These are phyloP conservation scores for Cicer cuneatum DNA, from an alignment of 306 rosid species.

Conservation along the genomic window DNA sequence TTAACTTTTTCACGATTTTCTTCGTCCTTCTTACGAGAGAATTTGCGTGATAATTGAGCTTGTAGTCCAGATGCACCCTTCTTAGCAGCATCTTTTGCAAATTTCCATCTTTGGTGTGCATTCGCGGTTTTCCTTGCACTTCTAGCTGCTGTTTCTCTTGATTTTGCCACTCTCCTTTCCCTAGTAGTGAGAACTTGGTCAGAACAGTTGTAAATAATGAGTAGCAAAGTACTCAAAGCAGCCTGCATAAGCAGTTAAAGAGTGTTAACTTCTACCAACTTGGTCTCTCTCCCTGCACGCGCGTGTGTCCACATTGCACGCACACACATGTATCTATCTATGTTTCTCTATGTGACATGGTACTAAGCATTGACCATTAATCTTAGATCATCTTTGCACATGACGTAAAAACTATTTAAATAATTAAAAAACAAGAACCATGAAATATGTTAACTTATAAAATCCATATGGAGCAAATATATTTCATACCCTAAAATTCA, in stretches of 20 bases:
- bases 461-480: conserved; percentile 16
- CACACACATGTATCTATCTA: background rate
- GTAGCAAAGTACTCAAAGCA: conserved; percentile 85
- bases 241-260: conserved; percentile 78
- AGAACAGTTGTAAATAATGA: conserved; percentile 93
- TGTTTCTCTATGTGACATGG: conserved; percentile 6
- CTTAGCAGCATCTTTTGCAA: conserved; percentile 83
- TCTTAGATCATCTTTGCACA: conserved; percentile 17
- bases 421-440: conserved; percentile 17
- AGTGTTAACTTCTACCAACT: conserved; percentile 49
- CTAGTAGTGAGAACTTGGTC: conserved; percentile 91
- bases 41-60: conserved; percentile 75
- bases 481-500: conserved; percentile 28
- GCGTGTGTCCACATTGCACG: background rate
- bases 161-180: conserved; percentile 81
- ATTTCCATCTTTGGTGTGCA: conserved; percentile 82
- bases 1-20: conserved; percentile 52
- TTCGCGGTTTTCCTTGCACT: conserved; percentile 75
- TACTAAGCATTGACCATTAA: conserved; percentile 27
- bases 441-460: conserved; percentile 6
- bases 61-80: conserved; percentile 82
- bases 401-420: conserved; percentile 11
- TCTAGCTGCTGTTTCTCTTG: conserved; percentile 92
- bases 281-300: background rate
- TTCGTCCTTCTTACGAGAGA: conserved; percentile 60